Evolutionary conservation across 192 early-diverging fungal genomes (phyloP).

Genomic region (Linnemannia exigua): DNA sequence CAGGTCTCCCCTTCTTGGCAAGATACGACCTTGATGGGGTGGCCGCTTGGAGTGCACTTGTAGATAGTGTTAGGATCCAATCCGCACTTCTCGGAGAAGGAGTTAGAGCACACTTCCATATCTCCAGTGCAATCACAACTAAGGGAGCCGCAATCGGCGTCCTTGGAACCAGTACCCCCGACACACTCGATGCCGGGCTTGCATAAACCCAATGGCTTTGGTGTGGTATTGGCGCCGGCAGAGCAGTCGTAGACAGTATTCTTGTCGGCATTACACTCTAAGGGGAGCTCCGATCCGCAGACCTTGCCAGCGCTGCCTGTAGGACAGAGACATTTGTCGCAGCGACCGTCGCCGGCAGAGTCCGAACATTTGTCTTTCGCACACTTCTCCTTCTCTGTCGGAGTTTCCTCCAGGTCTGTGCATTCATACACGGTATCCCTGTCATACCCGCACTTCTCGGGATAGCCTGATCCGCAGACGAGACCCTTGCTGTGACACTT

Average conservation of each 20-base stretch:
- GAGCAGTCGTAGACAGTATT: neutral
- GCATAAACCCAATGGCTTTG: neutral
- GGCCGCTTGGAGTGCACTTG: conserved; percentile 1
- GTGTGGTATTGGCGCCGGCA: neutral
- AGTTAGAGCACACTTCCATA: neutral
- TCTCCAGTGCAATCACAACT: conserved; percentile 1
- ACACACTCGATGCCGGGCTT: neutral
- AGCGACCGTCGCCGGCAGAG: neutral
- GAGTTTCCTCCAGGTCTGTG: neutral
- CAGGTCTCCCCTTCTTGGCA: neutral
- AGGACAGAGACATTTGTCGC: neutral
- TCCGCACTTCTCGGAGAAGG: neutral
- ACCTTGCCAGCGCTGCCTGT: too few relatives aligned
- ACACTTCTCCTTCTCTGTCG: neutral
- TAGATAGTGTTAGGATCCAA: neutral
- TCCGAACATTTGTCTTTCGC: neutral
- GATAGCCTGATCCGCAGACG: conserved; percentile 11
- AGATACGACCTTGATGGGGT: neutral
- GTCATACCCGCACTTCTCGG: neutral
- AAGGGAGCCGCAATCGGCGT: neutral
- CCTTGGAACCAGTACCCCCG: neutral
- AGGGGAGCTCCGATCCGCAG: neutral
- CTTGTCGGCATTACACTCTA: neutral
- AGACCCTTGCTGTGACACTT: neutral
- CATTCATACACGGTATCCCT: conserved; percentile 1